These are phyloP conservation scores for Hibiscus tridactylites DNA, from an alignment of 345 rosid genomes.

Conservation along the genomic window DNA sequence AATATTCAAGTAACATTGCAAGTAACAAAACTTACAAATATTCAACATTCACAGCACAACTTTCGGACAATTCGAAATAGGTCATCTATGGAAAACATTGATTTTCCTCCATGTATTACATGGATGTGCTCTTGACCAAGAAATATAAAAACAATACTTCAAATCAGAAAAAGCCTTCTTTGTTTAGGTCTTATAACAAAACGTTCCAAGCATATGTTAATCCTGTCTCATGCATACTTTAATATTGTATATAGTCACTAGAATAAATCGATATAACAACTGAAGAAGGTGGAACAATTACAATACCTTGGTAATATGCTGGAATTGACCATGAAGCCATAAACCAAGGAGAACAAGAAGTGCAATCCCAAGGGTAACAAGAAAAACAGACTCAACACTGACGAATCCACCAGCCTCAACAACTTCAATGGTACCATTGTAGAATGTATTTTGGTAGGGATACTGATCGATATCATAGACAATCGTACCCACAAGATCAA, in stretches of 20 bases:
- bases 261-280: background rate
- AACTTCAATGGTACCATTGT: conserved; percentile 87
- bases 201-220: background rate
- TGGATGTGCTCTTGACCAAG: too few relatives aligned
- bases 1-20: background rate
- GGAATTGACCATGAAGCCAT: conserved; percentile 63
- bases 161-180: background rate
- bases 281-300: background rate
- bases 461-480: conserved; percentile 72
- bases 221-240: background rate
- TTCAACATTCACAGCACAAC: background rate
- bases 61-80: too few relatives aligned
- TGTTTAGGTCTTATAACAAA: background rate
- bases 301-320: conserved; percentile 70
- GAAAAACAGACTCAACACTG: conserved; percentile 82
- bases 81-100: too few relatives aligned
- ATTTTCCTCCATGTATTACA: too few relatives aligned
- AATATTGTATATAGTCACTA: background rate
- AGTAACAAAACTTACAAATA: background rate
- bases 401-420: conserved; percentile 71
- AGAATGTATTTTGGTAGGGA: conserved; percentile 63
- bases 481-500: conserved; percentile 83
- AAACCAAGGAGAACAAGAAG: conserved; percentile 50
- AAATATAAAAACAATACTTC: too few relatives aligned
- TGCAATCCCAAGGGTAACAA: conserved; percentile 61